Evolutionary conservation across 176 grass and related monocot genomes (phyloP).

Genomic region (Leersia perrieri): DNA sequence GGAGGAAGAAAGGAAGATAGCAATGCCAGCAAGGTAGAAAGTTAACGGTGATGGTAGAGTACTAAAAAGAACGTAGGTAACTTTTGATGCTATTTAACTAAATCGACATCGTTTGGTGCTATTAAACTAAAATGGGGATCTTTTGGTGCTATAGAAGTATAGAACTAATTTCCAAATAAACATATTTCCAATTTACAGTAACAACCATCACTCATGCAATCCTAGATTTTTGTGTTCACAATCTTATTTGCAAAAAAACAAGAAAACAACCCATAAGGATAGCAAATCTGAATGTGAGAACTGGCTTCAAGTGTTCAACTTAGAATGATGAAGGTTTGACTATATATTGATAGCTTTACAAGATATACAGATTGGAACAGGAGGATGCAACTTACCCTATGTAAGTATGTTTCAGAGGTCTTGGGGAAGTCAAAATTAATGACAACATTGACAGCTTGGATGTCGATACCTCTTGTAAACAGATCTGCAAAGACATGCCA

Average conservation of each 20-base stretch:
- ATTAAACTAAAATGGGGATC: too few relatives aligned
- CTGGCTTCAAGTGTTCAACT: neutral
- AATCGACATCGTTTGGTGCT: too few relatives aligned
- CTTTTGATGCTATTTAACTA: too few relatives aligned
- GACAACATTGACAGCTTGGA: conserved; percentile 95
- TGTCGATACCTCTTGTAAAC: conserved; percentile 96
- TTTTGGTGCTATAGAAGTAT: too few relatives aligned
- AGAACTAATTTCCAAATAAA: too few relatives aligned
- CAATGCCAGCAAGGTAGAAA: too few relatives aligned
- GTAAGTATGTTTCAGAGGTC: conserved; percentile 87
- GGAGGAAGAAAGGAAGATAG: too few relatives aligned
- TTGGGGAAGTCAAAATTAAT: conserved; percentile 97
- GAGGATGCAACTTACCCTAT: conserved; percentile 55
- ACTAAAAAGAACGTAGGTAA: too few relatives aligned
- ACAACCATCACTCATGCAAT: neutral
- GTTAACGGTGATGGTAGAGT: too few relatives aligned
- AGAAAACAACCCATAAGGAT: neutral
- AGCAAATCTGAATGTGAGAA: neutral
- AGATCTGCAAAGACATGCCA: conserved; percentile 59
- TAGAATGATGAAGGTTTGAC: neutral
- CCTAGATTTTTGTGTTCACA: neutral
- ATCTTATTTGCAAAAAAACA: neutral
- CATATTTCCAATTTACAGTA: neutral
- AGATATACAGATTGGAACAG: neutral
- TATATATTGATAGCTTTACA: neutral